Evolutionary conservation across 192 early-diverging fungal genomes (phyloP).

Genomic region (Coemansia sp.): DNA sequence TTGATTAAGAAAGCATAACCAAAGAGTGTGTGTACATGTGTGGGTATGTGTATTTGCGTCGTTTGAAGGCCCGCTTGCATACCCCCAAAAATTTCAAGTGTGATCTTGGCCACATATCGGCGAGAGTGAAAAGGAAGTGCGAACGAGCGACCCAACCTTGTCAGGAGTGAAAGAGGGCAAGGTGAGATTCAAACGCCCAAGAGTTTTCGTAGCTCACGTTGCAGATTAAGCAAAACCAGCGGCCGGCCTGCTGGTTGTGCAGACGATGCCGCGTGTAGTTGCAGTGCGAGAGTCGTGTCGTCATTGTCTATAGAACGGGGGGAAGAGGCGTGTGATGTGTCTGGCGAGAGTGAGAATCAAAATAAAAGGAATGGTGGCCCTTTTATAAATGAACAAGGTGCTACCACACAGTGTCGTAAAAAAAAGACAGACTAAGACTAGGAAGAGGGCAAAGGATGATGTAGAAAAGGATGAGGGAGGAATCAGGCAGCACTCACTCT

Average conservation of each 20-base stretch:
- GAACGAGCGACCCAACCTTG: background rate
- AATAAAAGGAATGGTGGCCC: background rate
- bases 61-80: background rate
- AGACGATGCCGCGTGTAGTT: constrained; percentile 1
- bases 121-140: background rate
- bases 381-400: background rate
- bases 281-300: background rate
- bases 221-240: constrained; percentile 50
- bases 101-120: background rate
- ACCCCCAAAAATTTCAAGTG: background rate
- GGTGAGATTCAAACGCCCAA: constrained; percentile 34
- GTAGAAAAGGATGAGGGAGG: background rate
- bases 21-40: background rate
- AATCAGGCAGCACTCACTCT: background rate
- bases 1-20: background rate
- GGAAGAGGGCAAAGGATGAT: constrained; percentile 5
- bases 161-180: constrained; percentile 16
- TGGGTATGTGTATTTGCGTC: background rate
- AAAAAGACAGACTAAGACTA: background rate
- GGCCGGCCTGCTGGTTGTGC: constrained; percentile 6
- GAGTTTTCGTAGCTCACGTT: constrained; percentile 47
- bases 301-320: background rate
- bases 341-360: background rate
- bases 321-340: background rate
- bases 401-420: background rate